phyloP scores from a whole-genome alignment of 2,329 filamentous ascomycete species.

The Diaporthe amygdali region DNA sequence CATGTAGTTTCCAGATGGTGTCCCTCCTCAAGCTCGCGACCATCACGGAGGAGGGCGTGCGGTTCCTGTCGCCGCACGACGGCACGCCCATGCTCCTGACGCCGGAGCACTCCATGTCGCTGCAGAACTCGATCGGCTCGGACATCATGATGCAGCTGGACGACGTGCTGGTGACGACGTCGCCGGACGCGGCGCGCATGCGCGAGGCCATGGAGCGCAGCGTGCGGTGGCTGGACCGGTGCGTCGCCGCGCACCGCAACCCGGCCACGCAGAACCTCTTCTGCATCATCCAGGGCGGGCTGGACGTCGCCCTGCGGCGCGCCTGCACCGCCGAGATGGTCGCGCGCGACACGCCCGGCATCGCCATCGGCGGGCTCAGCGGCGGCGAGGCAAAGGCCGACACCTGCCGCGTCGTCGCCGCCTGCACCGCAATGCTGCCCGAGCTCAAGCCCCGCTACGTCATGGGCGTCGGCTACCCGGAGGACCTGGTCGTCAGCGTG shows the following conservation, averaged over 20 bases:
- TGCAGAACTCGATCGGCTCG: conserved; percentile 96
- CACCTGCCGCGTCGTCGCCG: conserved; percentile 87
- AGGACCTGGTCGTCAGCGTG: conserved; percentile 91
- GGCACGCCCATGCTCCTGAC: conserved; percentile 95
- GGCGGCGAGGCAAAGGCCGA: conserved; percentile 94
- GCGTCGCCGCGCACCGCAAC: conserved; percentile 86
- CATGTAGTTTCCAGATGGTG: conserved; percentile 93
- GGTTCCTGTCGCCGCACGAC: conserved; percentile 95
- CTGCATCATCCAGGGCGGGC: conserved; percentile 96
- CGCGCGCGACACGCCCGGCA: conserved; percentile 87
- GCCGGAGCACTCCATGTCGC: conserved; percentile 92
- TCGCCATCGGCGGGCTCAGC: conserved; percentile 93
- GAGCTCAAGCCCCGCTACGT: conserved; percentile 96
- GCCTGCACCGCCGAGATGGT: conserved; percentile 90
- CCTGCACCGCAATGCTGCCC: conserved; percentile 85
- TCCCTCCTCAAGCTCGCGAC: conserved; percentile 91
- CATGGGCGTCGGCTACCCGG: conserved; percentile 98
- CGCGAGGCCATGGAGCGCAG: conserved; percentile 94
- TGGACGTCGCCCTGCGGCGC: conserved; percentile 84
- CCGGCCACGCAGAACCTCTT: conserved; percentile 89
- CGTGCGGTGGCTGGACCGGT: conserved; percentile 94
- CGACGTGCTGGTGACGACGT: conserved; percentile 96
- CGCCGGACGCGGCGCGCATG: conserved; percentile 86
- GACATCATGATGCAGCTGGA: conserved; percentile 99
- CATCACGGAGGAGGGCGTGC: conserved; percentile 93